Percentiles rank a stretch among this genome's conserved stretches.
Conservation (phyloP, 768 basidiomycete species). For the Calocera cornea region DNA sequence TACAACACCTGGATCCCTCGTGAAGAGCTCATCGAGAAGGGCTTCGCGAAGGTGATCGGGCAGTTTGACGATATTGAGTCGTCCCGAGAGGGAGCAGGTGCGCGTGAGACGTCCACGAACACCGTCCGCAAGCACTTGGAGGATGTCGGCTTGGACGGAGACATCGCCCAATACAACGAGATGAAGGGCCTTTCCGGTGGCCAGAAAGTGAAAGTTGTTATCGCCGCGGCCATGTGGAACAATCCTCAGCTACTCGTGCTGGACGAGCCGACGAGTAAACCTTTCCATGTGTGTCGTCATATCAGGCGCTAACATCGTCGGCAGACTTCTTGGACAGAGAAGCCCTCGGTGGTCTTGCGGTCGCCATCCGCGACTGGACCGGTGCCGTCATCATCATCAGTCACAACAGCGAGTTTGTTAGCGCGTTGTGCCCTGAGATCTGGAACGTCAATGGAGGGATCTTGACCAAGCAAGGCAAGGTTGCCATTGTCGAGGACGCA, state of each 20-base stretch:
- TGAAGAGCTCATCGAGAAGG: constrained; percentile 71
- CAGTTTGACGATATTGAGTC: constrained; percentile 96
- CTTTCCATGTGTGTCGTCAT: background rate
- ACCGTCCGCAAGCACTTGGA: constrained; percentile 84
- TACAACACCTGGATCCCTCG: constrained; percentile 88
- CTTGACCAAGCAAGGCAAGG: constrained; percentile 79
- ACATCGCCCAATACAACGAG: constrained; percentile 97
- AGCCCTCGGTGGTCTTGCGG: constrained; percentile 83
- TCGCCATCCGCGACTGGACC: constrained; percentile 89
- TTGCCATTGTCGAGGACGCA: constrained; percentile 69
- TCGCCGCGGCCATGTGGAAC: constrained; percentile 92
- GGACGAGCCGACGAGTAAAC: constrained; percentile 16
- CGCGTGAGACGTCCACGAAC: constrained; percentile 68
- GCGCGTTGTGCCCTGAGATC: constrained; percentile 76
- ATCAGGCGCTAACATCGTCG: constrained; percentile 10
- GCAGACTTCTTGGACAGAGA: constrained; percentile 86
- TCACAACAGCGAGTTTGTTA: constrained; percentile 82
- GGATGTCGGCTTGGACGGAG: constrained; percentile 90
- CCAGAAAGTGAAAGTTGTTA: constrained; percentile 94
- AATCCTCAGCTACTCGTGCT: constrained; percentile 61
- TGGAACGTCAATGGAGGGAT: constrained; percentile 85
- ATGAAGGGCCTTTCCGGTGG: constrained; percentile 89
- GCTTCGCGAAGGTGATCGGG: constrained; percentile 77
- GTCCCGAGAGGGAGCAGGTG: constrained; percentile 86
- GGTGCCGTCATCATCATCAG: constrained; percentile 95